Evolutionary conservation across 192 early-diverging fungal genomes (phyloP).

Genomic region (Cladochytrium replicatum): DNA sequence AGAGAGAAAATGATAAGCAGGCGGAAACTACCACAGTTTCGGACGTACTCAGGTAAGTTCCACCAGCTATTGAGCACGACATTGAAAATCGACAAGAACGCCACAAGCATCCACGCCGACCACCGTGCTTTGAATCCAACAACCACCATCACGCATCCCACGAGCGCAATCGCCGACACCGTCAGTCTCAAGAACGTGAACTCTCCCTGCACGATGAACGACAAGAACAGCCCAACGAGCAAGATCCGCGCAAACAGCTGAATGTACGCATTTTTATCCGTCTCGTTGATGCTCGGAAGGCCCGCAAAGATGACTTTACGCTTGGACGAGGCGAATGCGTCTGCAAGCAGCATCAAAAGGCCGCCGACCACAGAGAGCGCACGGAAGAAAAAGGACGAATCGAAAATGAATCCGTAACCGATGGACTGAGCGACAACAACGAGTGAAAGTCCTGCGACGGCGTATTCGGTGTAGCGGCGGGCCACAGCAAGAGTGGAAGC

Average conservation of each 20-base stretch:
- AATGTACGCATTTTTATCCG: constrained; percentile 79
- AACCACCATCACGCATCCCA: constrained; percentile 88
- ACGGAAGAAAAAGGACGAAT: constrained; percentile 81
- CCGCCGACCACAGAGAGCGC: constrained; percentile 91
- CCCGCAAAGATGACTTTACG: constrained; percentile 71
- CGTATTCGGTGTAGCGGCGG: constrained; percentile 71
- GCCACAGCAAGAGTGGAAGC: constrained; percentile 77
- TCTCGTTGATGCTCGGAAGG: constrained; percentile 75
- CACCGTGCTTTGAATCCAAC: constrained; percentile 97
- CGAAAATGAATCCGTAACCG: constrained; percentile 90
- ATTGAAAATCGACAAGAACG: constrained; percentile 83
- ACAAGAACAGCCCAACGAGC: constrained; percentile 84
- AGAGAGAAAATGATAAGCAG: no score
- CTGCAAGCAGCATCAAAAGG: constrained; percentile 88
- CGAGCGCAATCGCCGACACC: constrained; percentile 63
- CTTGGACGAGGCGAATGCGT: constrained; percentile 52
- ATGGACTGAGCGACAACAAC: constrained; percentile 83
- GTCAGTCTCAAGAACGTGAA: constrained; percentile 60
- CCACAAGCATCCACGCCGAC: constrained; percentile 86
- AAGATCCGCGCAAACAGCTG: constrained; percentile 86
- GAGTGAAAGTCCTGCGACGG: constrained; percentile 68
- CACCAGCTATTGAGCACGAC: constrained; percentile 95
- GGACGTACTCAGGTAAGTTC: constrained; percentile 71
- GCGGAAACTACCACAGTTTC: no score
- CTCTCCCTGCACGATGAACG: constrained; percentile 78